Percentiles rank a stretch among this genome's conserved stretches.
phyloP scores from a whole-genome alignment of 805 yeast genomes.

The Candida maesae region DNA sequence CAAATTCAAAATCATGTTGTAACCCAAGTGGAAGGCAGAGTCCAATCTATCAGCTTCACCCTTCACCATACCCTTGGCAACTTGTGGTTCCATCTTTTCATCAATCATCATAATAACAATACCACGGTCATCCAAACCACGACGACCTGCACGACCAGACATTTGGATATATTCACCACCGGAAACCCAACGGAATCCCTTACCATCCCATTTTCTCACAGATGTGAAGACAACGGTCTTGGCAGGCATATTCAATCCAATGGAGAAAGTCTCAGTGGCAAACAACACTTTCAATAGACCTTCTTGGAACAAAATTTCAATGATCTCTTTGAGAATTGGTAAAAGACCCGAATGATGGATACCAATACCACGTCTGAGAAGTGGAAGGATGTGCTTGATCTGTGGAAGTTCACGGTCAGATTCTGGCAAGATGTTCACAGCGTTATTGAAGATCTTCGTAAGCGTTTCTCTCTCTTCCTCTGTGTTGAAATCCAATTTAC shows the following conservation, averaged over 20 bases:
- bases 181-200: slow-evolving; percentile 96
- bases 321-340: slow-evolving; percentile 91
- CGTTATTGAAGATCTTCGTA: slow-evolving; percentile 85
- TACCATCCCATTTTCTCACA: slow-evolving; percentile 98
- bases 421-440: slow-evolving; percentile 83
- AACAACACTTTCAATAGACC: slow-evolving; percentile 91
- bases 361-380: slow-evolving; percentile 93
- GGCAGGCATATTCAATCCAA: slow-evolving; percentile 99
- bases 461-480: slow-evolving; percentile 92
- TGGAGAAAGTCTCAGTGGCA: slow-evolving; percentile 98
- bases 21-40: slow-evolving; percentile 96
- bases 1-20: slow-evolving; percentile 93
- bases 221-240: slow-evolving; percentile 97
- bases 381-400: slow-evolving; percentile 84
- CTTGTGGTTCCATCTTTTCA: slow-evolving; percentile 99
- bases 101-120: slow-evolving; percentile 99
- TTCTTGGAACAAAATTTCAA: slow-evolving; percentile 95
- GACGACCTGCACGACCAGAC: slow-evolving; percentile 99
- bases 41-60: slow-evolving; percentile 98
- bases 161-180: slow-evolving; percentile 99
- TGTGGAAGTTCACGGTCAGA: slow-evolving; percentile 92
- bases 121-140: slow-evolving; percentile 99
- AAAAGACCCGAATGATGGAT: slow-evolving; percentile 96
- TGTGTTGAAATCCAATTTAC: slow-evolving; percentile 88
- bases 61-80: slow-evolving; percentile 98